A percentile compares a stretch with the other conserved stretches of the same genome.
Evolutionary conservation across 2,329 filamentous ascomycete genomes (phyloP).

Genomic region (Arthrobotrys musiformis): DNA sequence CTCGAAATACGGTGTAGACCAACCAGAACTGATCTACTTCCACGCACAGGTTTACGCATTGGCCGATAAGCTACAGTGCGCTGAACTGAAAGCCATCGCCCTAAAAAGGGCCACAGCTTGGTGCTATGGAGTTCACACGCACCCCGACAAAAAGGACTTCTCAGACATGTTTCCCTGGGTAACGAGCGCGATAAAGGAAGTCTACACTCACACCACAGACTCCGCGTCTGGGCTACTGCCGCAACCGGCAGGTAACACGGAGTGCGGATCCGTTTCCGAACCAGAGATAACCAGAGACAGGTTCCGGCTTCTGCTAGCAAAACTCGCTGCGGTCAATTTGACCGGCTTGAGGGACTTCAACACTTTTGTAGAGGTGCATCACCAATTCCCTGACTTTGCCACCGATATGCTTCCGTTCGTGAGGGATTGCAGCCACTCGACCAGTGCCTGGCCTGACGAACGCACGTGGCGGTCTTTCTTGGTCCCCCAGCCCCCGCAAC

Average conservation of each 20-base stretch:
- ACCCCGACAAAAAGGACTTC: neutral
- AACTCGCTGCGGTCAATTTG: conserved; percentile 17
- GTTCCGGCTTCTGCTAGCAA: conserved; percentile 23
- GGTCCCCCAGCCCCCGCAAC: no score
- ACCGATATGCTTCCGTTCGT: conserved; percentile 41
- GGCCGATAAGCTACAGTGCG: conserved; percentile 7
- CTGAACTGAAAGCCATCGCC: neutral
- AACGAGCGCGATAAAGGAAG: neutral
- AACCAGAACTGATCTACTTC: neutral
- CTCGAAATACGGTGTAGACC: neutral
- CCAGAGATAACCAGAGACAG: neutral
- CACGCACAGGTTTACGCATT: conserved; percentile 29
- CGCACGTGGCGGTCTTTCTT: no score
- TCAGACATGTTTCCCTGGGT: neutral
- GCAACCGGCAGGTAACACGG: neutral
- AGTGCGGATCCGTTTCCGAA: no score
- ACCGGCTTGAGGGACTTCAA: neutral
- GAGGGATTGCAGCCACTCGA: neutral
- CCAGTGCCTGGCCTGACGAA: neutral
- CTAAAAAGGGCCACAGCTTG: conserved; percentile 10
- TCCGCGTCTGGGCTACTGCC: neutral
- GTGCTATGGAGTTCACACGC: neutral
- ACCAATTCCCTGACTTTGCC: conserved; percentile 33
- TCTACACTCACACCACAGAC: conserved; percentile 25
- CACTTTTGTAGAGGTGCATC: conserved; percentile 23